Evolutionary conservation across 495 filamentous ascomycete species (phyloP), one percentile per base, ranked within the genome.

Genomic region (Tuber indicum): DNA sequence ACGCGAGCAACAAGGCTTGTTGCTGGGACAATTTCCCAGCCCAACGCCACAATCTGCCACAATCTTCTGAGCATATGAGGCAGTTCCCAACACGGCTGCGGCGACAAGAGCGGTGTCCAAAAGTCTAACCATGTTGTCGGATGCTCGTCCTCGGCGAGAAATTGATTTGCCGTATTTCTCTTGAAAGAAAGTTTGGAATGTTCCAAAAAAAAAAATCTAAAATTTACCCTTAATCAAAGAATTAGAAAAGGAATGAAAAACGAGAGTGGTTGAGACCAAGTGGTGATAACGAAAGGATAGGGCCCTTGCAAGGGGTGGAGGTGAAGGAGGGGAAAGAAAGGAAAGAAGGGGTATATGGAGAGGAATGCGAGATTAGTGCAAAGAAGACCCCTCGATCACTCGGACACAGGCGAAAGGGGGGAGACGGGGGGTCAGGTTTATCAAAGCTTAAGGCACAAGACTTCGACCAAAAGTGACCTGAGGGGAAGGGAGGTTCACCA

Each of bases 1-100:
- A 98, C 94, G 91, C 73, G 94, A 97, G 85, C 96, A 98, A 88
- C 95, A 99, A 17, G 95, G 96, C 71, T 89, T 87, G 72, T 88
- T 86, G 75, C 89, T 82, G 3, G 94, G 94, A 85, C 96, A 99
- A 72, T 89, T 89, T 74, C 88, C 88, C 78, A 87, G 86, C 47
- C 81, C 84, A 80, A 85, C 85, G 85, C 92, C 93, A 39, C 84
- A 85, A 23, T 84, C 82, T 32, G 81, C 80, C 19, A 77, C 81
- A 46, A 82, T 76, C 46, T 72, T 41, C 23, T 84, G 78, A 43
- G 80, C 84, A 42, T 82, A 82, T 19, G 82, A 81, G 75, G 81
- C 62, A 36, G 80, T 83, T 19, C 78, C 76, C 41, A 84, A 70
- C 12, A 83, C 62, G 19, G 75, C 72, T 75, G 76, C 74, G 43